These are phyloP conservation scores for Hemileccinum impolitum DNA, from an alignment of 768 basidiomycete species.

Conservation along the genomic window DNA sequence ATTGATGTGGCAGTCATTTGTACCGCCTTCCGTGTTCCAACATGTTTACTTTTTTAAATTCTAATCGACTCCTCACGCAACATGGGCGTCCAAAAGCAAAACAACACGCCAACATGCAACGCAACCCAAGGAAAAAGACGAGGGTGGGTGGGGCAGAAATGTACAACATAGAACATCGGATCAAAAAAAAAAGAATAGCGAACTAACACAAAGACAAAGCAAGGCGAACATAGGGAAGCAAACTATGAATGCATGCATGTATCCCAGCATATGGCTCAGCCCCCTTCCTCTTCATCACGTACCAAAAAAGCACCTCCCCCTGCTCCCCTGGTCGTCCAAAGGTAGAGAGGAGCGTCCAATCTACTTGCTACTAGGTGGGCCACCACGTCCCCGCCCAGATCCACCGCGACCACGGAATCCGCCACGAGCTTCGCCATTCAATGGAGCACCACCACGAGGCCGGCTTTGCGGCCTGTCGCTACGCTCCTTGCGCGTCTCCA, in stretches of 20 bases:
- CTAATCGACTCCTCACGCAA: constrained; percentile 26
- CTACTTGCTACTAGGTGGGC: constrained; percentile 27
- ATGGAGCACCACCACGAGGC: constrained; percentile 58
- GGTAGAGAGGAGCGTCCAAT: not conserved
- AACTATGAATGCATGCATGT: constrained; percentile 9
- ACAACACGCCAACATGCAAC: constrained; percentile 10
- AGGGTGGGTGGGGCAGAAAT: not conserved
- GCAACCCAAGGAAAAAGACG: constrained; percentile 12
- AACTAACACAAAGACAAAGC: constrained; percentile 8
- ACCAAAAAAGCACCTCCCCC: not conserved
- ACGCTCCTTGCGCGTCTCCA: constrained; percentile 92
- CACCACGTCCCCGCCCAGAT: constrained; percentile 42
- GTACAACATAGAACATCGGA: constrained; percentile 14
- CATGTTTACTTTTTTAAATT: constrained; percentile 7
- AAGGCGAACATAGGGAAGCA: constrained; percentile 14
- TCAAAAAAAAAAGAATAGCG: not conserved
- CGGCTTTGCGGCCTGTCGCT: constrained; percentile 69
- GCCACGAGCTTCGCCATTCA: constrained; percentile 45
- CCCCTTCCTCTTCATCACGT: not conserved
- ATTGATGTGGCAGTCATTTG: too few relatives aligned
- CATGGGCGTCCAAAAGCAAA: constrained; percentile 15
- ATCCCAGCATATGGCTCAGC: constrained; percentile 9
- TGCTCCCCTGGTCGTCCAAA: constrained; percentile 1
- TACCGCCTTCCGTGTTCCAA: not conserved
- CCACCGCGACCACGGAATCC: constrained; percentile 47